Evolutionary conservation across 169 alveolate species (phyloP).

Genomic region (Cryptosporidium ryanae): DNA sequence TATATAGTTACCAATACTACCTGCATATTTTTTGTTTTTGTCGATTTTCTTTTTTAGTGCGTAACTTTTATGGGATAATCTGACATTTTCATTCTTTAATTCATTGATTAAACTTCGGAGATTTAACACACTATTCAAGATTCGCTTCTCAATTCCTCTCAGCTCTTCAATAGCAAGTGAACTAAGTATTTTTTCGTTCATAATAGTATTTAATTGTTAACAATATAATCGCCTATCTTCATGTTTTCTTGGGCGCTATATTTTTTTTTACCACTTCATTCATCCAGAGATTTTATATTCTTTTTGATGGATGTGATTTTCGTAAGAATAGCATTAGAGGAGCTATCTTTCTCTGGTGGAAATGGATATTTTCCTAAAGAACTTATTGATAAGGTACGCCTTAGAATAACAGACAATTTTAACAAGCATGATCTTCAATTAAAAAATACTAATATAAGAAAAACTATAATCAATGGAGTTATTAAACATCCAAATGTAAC

Average conservation of each 20-base stretch:
- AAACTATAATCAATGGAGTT: conserved; percentile 3
- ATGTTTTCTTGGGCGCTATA: no score
- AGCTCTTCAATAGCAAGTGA: conserved; percentile 6
- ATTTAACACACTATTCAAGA: conserved; percentile 20
- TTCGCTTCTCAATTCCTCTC: conserved; percentile 2
- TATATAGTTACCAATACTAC: no score
- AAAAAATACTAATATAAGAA: neutral
- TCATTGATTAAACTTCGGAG: conserved; percentile 12
- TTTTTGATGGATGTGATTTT: conserved; percentile 37
- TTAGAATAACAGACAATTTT: conserved; percentile 1
- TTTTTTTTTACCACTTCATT: no score
- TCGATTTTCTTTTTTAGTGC: neutral
- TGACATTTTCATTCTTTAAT: conserved; percentile 29
- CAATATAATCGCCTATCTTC: neutral
- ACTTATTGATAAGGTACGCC: neutral
- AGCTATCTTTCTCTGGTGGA: conserved; percentile 21
- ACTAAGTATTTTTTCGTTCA: conserved; percentile 12
- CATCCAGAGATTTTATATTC: no score
- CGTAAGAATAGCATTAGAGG: conserved; percentile 57
- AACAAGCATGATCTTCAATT: neutral
- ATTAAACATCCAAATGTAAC: neutral
- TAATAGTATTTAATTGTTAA: neutral
- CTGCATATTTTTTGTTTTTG: neutral
- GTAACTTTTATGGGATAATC: neutral
- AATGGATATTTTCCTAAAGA: conserved; percentile 10